phyloP scores from a whole-genome alignment of 306 rosid species.

The Vicia villosa region DNA sequence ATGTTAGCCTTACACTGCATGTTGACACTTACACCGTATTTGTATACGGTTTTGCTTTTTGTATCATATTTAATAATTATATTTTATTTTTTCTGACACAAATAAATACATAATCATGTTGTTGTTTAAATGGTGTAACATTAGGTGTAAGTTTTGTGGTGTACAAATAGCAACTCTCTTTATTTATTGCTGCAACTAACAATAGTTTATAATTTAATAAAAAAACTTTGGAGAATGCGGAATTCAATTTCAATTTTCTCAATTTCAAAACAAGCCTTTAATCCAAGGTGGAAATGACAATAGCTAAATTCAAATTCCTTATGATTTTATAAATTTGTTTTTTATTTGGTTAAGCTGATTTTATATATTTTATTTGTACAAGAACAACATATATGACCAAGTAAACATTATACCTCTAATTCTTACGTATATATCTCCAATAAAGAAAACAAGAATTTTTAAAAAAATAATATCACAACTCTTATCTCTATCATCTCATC shows the following conservation, averaged over 20 bases:
- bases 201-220: too few relatives aligned
- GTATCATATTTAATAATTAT: too few relatives aligned
- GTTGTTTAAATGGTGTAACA: too few relatives aligned
- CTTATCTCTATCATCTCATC: background rate
- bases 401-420: slow-evolving; percentile 11
- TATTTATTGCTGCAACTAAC: background rate
- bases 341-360: too few relatives aligned
- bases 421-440: background rate
- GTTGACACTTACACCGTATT: too few relatives aligned
- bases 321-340: background rate
- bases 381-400: background rate
- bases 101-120: too few relatives aligned
- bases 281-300: slow-evolving; percentile 12
- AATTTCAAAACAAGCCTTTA: slow-evolving; percentile 4
- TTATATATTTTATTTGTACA: background rate
- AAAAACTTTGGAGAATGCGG: too few relatives aligned
- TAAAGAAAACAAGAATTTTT: background rate
- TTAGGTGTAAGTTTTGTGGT: too few relatives aligned
- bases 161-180: too few relatives aligned
- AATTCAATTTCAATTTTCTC: background rate
- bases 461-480: background rate
- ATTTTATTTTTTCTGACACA: too few relatives aligned
- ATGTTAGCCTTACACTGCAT: too few relatives aligned
- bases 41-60: too few relatives aligned
- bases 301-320: slow-evolving; percentile 22